A percentile compares a stretch with the other conserved stretches of the same genome.
phyloP scores from a whole-genome alignment of 768 basidiomycete genomes.

The Vishniacozyma victoriae region DNA sequence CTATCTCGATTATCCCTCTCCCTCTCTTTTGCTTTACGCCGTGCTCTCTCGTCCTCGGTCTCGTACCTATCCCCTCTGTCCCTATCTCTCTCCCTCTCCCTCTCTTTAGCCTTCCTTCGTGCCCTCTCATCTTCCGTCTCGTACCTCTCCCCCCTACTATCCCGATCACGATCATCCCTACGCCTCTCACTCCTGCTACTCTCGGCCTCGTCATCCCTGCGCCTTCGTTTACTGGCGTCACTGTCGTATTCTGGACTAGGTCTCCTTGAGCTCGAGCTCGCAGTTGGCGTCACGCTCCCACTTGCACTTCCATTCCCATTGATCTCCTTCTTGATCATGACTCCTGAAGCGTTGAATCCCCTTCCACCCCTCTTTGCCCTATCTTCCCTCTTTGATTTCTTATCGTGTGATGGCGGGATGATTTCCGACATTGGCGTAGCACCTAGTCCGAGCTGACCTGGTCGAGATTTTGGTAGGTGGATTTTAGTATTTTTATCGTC shows the following conservation, averaged over 20 bases:
- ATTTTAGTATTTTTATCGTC: slow-evolving; percentile 65
- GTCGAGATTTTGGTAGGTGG: slow-evolving; percentile 73
- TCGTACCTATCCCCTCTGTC: slow-evolving; percentile 19
- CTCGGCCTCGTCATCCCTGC: slow-evolving; percentile 15
- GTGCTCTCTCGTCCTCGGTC: slow-evolving; percentile 23
- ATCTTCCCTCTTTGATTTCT: slow-evolving; percentile 17
- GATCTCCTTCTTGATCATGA: slow-evolving; percentile 62
- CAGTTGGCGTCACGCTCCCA: slow-evolving; percentile 5
- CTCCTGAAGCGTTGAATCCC: slow-evolving; percentile 50
- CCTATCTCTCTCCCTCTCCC: slow-evolving; percentile 6
- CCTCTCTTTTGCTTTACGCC: slow-evolving; percentile 28
- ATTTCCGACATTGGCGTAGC: slow-evolving; percentile 77
- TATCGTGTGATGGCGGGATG: slow-evolving; percentile 52
- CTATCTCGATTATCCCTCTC: slow-evolving; percentile 11
- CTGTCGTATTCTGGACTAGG: slow-evolving; percentile 13
- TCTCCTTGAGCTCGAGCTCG: slow-evolving; percentile 12
- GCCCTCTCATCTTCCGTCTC: slow-evolving; percentile 6
- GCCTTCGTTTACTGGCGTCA: slow-evolving; percentile 4
- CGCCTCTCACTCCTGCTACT: slow-evolving; percentile 12
- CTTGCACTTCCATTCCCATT: slow-evolving; percentile 9
- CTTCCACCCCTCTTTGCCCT: slow-evolving; percentile 56
- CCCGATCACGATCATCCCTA: slow-evolving; percentile 8
- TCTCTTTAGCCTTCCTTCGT: slow-evolving; percentile 48
- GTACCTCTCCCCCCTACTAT: slow-evolving; percentile 8
- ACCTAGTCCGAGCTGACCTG: slow-evolving; percentile 83